Evolutionary conservation across 345 rosid genomes (phyloP), one percentile per base, ranked within the genome.

Genomic region (Mangifera indica): DNA sequence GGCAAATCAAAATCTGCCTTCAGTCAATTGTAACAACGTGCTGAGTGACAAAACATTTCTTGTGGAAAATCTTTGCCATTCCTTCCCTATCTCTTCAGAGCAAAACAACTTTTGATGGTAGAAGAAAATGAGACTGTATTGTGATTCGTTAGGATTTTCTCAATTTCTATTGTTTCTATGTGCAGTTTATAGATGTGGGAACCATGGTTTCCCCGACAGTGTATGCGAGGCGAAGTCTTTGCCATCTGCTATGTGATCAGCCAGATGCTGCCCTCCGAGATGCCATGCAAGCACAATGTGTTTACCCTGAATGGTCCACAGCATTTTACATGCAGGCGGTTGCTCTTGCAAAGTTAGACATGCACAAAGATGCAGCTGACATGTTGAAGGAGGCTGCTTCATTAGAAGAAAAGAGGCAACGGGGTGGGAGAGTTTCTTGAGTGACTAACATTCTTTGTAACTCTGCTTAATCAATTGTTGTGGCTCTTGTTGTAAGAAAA

Each of bases 221-320:
- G 5, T 87, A 84, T 78, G 93, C 88, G 9, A 78, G 98, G 61
- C 78, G 93, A 84, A 86, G 97, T 79, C 87, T 89, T 48, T 93
- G 95, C 74, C 69, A 87, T 79, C 88, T 93, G 52, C 80, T 93
- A 37, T 87, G 88, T 13, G 91, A 91, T 67, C 95, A 91, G 69
- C 86, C 93, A 10, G 98, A 91, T 81, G 97, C 87, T 52, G 97
- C 93, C 54, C 91, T 93, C 10, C 79, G 98, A 77, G 98, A 93
- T 75, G 98, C 97, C 40, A 93, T 93, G 97, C 98, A 93, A 80
- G 95, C 97, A 34, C 93, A 93, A 60, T 93, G 93, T 17, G 93
- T 90, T 3, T 90, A 85, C 70, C 93, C 93, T 0, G 93, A 89
- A 3, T 93, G 98, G 97, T 89, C 98, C 26, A 93, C 98, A 1